phyloP scores from a whole-genome alignment of 2,329 filamentous ascomycete genomes.

The Colletotrichum abscissum region DNA sequence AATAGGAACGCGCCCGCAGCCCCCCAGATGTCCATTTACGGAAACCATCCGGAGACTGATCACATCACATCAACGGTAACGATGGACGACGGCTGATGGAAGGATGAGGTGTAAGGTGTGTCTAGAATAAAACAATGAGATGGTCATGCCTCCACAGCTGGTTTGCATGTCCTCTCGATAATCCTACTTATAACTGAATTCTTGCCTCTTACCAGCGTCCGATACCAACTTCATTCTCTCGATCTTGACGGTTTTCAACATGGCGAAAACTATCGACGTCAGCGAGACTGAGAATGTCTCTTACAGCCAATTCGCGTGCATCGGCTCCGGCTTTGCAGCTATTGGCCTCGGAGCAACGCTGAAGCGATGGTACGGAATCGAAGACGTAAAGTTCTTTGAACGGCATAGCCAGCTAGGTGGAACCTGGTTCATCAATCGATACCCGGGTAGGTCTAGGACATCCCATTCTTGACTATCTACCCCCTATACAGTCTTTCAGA shows the following conservation, averaged over 20 bases:
- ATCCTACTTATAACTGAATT: not conserved
- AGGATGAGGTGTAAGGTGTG: too few relatives aligned
- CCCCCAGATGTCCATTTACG: not conserved
- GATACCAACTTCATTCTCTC: not conserved
- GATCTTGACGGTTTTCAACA: not conserved
- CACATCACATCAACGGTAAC: not conserved
- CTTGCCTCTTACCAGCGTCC: not conserved
- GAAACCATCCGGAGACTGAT: not conserved
- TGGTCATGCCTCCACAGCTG: not conserved
- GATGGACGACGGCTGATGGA: not conserved
- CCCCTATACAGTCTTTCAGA: not conserved
- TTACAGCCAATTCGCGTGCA: conserved; percentile 54
- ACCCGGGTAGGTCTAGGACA: conserved; percentile 56
- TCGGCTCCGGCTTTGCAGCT: conserved; percentile 71
- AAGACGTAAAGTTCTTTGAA: conserved; percentile 71
- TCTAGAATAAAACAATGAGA: not conserved
- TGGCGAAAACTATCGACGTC: not conserved
- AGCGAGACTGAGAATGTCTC: conserved; percentile 1
- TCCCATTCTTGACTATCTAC: too few relatives aligned
- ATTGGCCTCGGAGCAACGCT: conserved; percentile 70
- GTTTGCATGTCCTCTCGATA: not conserved
- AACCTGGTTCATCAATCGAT: conserved; percentile 72
- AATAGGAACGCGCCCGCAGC: conserved; percentile 1
- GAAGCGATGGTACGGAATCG: conserved; percentile 66
- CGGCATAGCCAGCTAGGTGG: conserved; percentile 67